Percentiles rank a stretch among this genome's conserved stretches.
phyloP scores from a whole-genome alignment of 768 basidiomycete species.

The Coprinopsis cinerea region DNA sequence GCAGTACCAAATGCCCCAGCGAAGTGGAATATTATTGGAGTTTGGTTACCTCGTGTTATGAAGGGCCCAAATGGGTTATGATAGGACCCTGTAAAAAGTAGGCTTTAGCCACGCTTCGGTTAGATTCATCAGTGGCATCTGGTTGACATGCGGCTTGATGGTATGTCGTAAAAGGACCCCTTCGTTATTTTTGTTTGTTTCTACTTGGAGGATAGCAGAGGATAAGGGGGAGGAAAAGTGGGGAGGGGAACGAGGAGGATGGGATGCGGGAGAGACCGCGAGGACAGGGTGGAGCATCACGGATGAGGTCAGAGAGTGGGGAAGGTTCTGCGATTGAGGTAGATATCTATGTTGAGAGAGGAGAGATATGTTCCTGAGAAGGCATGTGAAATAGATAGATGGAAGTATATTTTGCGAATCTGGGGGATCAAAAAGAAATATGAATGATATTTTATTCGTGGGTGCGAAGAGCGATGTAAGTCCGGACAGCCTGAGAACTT shows the following conservation, averaged over 20 bases:
- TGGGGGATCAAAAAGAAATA: background rate
- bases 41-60: constrained; percentile 1
- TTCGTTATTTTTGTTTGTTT: background rate
- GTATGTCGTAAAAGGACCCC: background rate
- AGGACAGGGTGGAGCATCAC: too few species aligned
- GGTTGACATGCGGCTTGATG: background rate
- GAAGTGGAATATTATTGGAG: background rate
- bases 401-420: background rate
- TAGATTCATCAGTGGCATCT: background rate
- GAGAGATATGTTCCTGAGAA: too few species aligned
- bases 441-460: background rate
- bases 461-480: background rate
- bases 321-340: too few species aligned
- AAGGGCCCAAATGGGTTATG: background rate
- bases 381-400: too few species aligned
- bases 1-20: background rate
- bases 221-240: background rate
- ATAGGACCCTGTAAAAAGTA: too few species aligned
- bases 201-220: background rate
- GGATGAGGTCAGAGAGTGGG: too few species aligned
- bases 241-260: background rate
- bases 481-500: constrained; percentile 2
- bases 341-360: too few species aligned
- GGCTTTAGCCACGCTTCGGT: background rate
- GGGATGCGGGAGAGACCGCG: too few species aligned